A percentile compares a stretch with the other conserved stretches of the same genome.
These are phyloP conservation scores for Fonsecaea monophora DNA, from an alignment of 2,329 filamentous ascomycete species.

Conservation along the genomic window DNA sequence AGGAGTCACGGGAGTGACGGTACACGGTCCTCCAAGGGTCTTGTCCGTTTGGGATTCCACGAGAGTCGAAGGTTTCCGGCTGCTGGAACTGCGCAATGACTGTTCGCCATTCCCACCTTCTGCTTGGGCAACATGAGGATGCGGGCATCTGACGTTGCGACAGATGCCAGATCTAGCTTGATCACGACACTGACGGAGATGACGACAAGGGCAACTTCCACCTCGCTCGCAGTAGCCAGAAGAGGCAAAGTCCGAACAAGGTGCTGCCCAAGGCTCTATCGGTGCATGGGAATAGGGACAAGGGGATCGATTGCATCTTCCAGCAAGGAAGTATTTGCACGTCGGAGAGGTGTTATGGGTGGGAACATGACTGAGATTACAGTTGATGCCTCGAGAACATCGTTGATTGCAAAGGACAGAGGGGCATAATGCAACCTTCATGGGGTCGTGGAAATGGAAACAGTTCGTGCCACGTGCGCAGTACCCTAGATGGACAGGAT, in stretches of 20 bases:
- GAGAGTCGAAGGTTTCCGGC: not conserved
- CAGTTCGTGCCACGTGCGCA: constrained; percentile 83
- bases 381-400: constrained; percentile 68
- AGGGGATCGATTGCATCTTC: constrained; percentile 83
- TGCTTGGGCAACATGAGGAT: constrained; percentile 86
- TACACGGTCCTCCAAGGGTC: constrained; percentile 12
- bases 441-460: constrained; percentile 80
- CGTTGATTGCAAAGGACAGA: constrained; percentile 68
- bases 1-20: not conserved
- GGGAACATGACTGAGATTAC: constrained; percentile 89
- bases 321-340: constrained; percentile 88
- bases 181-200: constrained; percentile 92
- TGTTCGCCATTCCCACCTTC: constrained; percentile 68
- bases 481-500: constrained; percentile 65
- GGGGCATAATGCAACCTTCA: constrained; percentile 90
- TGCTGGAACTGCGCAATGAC: constrained; percentile 44
- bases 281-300: constrained; percentile 88
- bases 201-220: constrained; percentile 75
- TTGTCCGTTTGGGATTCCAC: constrained; percentile 51
- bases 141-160: constrained; percentile 78
- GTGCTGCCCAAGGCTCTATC: constrained; percentile 75
- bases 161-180: constrained; percentile 91
- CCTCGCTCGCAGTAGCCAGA: constrained; percentile 90
- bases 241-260: constrained; percentile 83
- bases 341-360: constrained; percentile 82